These are phyloP conservation scores for Termitomyces sp. DNA, from an alignment of 768 basidiomycete species.

Conservation along the genomic window DNA sequence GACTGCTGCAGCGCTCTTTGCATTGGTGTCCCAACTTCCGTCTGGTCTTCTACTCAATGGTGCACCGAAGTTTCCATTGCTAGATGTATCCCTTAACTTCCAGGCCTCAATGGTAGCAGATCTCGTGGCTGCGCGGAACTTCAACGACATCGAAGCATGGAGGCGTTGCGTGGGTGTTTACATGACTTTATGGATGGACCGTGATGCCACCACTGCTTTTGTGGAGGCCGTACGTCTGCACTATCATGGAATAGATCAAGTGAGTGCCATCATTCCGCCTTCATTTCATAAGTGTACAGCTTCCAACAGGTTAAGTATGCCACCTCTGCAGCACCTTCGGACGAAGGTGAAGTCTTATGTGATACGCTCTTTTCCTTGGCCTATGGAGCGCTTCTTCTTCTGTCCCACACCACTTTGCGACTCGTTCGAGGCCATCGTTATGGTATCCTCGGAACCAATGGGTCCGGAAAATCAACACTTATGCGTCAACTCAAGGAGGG, in stretches of 20 bases:
- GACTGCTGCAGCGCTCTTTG: conserved; percentile 46
- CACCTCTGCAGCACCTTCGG: conserved; percentile 34
- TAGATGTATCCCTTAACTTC: conserved; percentile 62
- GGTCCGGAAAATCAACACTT: conserved; percentile 92
- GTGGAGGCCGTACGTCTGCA: conserved; percentile 62
- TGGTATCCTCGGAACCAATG: conserved; percentile 95
- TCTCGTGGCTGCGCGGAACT: conserved; percentile 56
- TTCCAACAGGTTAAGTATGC: conserved; percentile 52
- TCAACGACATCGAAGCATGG: conserved; percentile 53
- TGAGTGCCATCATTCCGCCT: conserved; percentile 16
- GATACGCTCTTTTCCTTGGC: conserved; percentile 94
- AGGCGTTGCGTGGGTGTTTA: conserved; percentile 67
- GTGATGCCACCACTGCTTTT: conserved; percentile 42
- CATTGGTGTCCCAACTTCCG: conserved; percentile 58
- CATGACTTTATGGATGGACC: conserved; percentile 64
- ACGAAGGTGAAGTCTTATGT: conserved; percentile 83
- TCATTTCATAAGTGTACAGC: neutral
- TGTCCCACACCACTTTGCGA: conserved; percentile 90
- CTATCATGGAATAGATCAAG: conserved; percentile 75
- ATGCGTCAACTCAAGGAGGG: conserved; percentile 94
- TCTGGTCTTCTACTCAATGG: conserved; percentile 36
- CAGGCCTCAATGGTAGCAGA: conserved; percentile 73
- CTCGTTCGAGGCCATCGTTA: conserved; percentile 89
- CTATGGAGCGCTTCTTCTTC: conserved; percentile 88
- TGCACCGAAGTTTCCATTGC: conserved; percentile 47